These are phyloP conservation scores for Evansstolkia leycettana DNA, from an alignment of 495 filamentous ascomycete genomes.

Conservation along the genomic window DNA sequence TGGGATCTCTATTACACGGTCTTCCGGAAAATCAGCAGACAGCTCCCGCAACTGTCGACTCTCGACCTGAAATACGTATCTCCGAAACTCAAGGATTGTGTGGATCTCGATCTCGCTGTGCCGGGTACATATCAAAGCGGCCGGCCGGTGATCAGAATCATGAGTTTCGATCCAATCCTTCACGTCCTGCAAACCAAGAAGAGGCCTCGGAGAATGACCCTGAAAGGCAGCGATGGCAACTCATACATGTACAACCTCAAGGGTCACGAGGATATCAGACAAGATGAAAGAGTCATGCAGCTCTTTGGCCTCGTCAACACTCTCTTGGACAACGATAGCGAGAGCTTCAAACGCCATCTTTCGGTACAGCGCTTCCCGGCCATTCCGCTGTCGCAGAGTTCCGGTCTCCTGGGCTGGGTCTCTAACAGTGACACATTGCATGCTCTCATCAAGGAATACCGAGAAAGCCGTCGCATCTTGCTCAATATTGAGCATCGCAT, in stretches of 20 bases:
- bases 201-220: conserved; percentile 75
- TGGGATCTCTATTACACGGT: conserved; percentile 99
- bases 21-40: conserved; percentile 89
- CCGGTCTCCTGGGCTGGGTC: conserved; percentile 93
- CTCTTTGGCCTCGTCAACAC: conserved; percentile 95
- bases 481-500: conserved; percentile 99
- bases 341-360: conserved; percentile 92
- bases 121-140: conserved; percentile 90
- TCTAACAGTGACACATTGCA: conserved; percentile 95
- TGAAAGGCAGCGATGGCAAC: conserved; percentile 77
- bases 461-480: conserved; percentile 90
- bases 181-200: conserved; percentile 96
- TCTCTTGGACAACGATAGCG: conserved; percentile 77
- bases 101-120: conserved; percentile 78
- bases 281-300: conserved; percentile 99
- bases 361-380: conserved; percentile 91
- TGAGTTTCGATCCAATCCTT: conserved; percentile 76
- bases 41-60: conserved; percentile 79
- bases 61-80: conserved; percentile 96
- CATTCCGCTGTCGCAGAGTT: conserved; percentile 90
- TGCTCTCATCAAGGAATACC: conserved; percentile 91
- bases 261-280: conserved; percentile 95
- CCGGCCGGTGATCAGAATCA: conserved; percentile 73
- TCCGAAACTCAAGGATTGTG: conserved; percentile 71
- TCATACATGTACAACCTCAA: conserved; percentile 83